Conservation (phyloP, 768 basidiomycete species). For the Dioszegia crocea region DNA sequence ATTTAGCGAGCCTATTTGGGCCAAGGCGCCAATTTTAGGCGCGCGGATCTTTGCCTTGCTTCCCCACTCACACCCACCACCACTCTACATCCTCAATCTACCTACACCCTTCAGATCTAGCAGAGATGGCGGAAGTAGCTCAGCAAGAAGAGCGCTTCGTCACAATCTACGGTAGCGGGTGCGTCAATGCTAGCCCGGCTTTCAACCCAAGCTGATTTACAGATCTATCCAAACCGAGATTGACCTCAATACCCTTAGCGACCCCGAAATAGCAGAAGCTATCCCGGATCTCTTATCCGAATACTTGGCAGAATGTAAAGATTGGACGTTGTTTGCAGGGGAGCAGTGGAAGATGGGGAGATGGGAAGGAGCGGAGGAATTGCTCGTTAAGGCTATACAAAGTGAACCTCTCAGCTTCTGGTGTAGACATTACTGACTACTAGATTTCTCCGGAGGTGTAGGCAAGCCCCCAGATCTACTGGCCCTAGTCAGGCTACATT, state of each 20-base stretch:
- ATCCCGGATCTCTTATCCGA: conserved; percentile 54
- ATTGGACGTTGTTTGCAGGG: conserved; percentile 58
- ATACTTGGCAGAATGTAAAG: conserved; percentile 48
- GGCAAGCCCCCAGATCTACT: conserved; percentile 51
- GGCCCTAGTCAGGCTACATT: conserved; percentile 66
- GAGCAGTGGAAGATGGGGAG: conserved; percentile 83
- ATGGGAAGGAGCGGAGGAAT: conserved; percentile 70
- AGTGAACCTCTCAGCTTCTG: too few species aligned
- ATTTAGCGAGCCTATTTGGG: neutral
- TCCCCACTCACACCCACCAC: neutral
- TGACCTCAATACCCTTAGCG: conserved; percentile 77
- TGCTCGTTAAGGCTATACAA: conserved; percentile 58
- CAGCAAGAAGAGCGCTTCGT: conserved; percentile 9
- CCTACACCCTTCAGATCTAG: neutral
- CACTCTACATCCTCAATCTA: neutral
- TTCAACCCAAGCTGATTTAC: neutral
- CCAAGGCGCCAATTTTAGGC: neutral
- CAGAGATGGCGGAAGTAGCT: conserved; percentile 20
- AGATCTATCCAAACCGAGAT: conserved; percentile 57
- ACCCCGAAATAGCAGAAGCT: conserved; percentile 63
- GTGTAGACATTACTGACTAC: conserved; percentile 4
- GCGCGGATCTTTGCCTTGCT: neutral
- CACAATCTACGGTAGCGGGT: conserved; percentile 41
- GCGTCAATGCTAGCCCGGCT: neutral
- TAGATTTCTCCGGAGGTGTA: conserved; percentile 47